These are phyloP conservation scores for Talaromyces nanjingensis DNA, from an alignment of 495 filamentous ascomycete species.

Conservation along the genomic window DNA sequence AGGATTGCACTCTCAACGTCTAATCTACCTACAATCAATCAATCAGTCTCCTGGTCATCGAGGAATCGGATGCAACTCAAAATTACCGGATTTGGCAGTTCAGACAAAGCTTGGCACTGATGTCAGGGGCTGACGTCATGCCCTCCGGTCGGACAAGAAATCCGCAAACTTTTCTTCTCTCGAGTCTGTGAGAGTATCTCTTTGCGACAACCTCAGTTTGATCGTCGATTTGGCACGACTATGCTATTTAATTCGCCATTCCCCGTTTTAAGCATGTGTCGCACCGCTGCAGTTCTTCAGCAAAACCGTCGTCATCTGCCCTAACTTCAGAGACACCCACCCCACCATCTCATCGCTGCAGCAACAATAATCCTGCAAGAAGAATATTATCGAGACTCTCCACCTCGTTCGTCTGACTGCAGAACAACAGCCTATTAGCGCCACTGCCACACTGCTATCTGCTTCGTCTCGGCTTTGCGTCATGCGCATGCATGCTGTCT, in stretches of 20 bases:
- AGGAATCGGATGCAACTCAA: not conserved
- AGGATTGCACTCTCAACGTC: too few species aligned
- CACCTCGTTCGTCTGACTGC: not conserved
- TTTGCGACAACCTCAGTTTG: not conserved
- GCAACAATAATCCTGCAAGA: not conserved
- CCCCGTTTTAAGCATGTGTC: not conserved
- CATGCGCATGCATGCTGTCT: not conserved
- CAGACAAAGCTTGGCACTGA: not conserved
- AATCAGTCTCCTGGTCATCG: not conserved
- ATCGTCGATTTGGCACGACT: not conserved
- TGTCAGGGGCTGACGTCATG: not conserved
- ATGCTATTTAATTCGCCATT: not conserved
- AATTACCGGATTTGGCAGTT: not conserved
- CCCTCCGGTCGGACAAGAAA: not conserved
- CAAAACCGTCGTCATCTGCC: not conserved
- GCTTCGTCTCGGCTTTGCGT: not conserved
- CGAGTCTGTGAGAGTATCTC: not conserved
- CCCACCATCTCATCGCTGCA: not conserved
- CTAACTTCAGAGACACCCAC: not conserved
- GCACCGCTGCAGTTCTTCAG: not conserved
- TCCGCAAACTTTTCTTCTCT: not conserved
- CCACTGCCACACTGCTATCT: not conserved
- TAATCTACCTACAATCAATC: too few species aligned
- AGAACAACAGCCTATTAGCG: not conserved
- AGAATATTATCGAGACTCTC: not conserved